Conservation (phyloP, 2,329 filamentous ascomycete species). For the Drechslerella coelobrocha region DNA sequence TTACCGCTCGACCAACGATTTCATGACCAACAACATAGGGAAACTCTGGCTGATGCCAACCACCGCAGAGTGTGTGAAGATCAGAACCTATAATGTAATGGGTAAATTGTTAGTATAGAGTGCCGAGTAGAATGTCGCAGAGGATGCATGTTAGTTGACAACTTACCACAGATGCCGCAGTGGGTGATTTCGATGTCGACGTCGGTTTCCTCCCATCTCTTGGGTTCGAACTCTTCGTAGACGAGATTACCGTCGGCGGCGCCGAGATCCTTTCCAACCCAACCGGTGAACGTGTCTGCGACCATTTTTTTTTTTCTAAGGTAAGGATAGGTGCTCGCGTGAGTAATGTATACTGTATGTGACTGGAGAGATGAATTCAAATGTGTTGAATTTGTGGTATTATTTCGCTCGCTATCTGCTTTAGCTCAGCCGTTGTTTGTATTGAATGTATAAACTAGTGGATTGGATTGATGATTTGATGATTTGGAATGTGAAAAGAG, state of each 20-base stretch:
- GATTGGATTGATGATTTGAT: too few species aligned
- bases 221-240: conserved; percentile 64
- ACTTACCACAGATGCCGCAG: conserved; percentile 68
- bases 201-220: conserved; percentile 71
- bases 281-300: conserved; percentile 31
- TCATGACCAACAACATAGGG: conserved; percentile 69
- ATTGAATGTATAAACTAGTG: too few species aligned
- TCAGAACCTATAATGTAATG: conserved; percentile 52
- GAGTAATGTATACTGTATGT: background rate
- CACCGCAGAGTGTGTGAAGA: conserved; percentile 57
- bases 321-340: background rate
- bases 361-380: too few species aligned
- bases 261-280: conserved; percentile 30
- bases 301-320: conserved; percentile 14
- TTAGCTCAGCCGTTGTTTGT: too few species aligned
- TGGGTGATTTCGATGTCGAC: conserved; percentile 71
- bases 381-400: too few species aligned
- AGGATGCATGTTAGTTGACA: conserved; percentile 24
- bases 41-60: conserved; percentile 56
- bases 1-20: conserved; percentile 68
- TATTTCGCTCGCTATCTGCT: too few species aligned
- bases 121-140: background rate
- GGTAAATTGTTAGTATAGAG: conserved; percentile 1
- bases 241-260: conserved; percentile 47
- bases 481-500: too few species aligned